A percentile compares a stretch with the other conserved stretches of the same genome.
Evolutionary conservation across 306 rosid species (phyloP).

Genomic region (Urtica urens): DNA sequence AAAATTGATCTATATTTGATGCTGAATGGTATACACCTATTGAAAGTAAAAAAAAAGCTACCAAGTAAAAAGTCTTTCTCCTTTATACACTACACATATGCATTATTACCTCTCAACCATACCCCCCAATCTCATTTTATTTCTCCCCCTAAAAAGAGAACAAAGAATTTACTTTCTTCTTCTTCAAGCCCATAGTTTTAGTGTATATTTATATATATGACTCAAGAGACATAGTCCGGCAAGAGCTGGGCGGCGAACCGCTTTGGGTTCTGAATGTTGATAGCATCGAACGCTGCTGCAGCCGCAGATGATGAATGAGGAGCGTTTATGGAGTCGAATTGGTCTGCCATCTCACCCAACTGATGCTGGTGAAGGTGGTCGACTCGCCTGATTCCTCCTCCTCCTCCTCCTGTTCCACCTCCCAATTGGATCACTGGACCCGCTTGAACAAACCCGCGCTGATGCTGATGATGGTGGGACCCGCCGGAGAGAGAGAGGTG

Average conservation of each 20-base stretch:
- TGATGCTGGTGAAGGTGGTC: slow-evolving; percentile 18
- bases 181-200: slow-evolving; percentile 12
- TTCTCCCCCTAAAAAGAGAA: background rate
- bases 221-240: slow-evolving; percentile 74
- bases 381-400: too few relatives aligned
- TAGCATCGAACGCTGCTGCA: slow-evolving; percentile 51
- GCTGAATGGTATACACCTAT: slow-evolving; percentile 67
- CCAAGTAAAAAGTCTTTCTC: slow-evolving; percentile 39
- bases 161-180: slow-evolving; percentile 1
- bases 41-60: too few relatives aligned
- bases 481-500: slow-evolving; percentile 50
- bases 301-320: slow-evolving; percentile 78
- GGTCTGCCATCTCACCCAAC: slow-evolving; percentile 40
- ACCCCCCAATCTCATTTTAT: slow-evolving; percentile 17
- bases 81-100: slow-evolving; percentile 68
- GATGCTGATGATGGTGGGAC: too few relatives aligned
- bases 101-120: background rate
- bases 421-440: slow-evolving; percentile 64
- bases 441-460: slow-evolving; percentile 61
- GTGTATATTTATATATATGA: slow-evolving; percentile 7
- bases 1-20: slow-evolving; percentile 42
- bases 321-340: slow-evolving; percentile 30
- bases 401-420: too few relatives aligned
- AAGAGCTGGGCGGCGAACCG: slow-evolving; percentile 84
- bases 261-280: slow-evolving; percentile 83